These are phyloP conservation scores for Akanthomyces uredinophilus DNA, from an alignment of 2,329 filamentous ascomycete genomes.

Conservation along the genomic window DNA sequence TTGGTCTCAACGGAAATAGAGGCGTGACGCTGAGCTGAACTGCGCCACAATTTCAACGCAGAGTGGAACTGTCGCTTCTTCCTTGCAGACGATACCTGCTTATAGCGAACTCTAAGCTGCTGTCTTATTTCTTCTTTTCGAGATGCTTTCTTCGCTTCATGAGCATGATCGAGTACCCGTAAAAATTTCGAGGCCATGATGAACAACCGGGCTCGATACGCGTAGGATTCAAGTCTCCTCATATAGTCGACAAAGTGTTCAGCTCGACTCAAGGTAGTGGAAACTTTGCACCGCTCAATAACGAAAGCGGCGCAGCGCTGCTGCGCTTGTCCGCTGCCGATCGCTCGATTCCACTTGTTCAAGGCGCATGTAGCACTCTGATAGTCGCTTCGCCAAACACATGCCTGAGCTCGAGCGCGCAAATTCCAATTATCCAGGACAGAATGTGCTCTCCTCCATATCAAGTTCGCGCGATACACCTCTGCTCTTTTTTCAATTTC, in stretches of 20 bases:
- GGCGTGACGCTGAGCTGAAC: background rate
- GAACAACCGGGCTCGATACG: constrained; percentile 9
- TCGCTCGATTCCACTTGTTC: background rate
- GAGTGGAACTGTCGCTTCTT: constrained; percentile 11
- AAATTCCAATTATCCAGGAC: constrained; percentile 10
- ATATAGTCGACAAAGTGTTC: background rate
- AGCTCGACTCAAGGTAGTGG: background rate
- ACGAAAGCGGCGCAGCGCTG: background rate
- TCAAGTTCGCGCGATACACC: background rate
- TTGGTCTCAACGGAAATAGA: background rate
- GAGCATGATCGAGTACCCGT: constrained; percentile 4
- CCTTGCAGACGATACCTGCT: constrained; percentile 6
- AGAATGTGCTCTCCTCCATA: constrained; percentile 1
- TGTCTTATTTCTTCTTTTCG: constrained; percentile 12
- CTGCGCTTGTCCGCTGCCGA: background rate
- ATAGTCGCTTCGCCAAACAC: constrained; percentile 11
- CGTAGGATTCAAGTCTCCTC: constrained; percentile 1
- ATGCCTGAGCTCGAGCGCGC: constrained; percentile 7
- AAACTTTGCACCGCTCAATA: background rate
- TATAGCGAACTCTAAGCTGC: constrained; percentile 11
- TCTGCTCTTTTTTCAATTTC: constrained; percentile 6
- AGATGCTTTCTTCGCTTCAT: background rate
- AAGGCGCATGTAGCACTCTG: background rate
- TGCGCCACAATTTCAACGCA: background rate
- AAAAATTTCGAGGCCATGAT: constrained; percentile 10